phyloP scores from a whole-genome alignment of 2,329 filamentous ascomycete species.

The Epichloe elymi region DNA sequence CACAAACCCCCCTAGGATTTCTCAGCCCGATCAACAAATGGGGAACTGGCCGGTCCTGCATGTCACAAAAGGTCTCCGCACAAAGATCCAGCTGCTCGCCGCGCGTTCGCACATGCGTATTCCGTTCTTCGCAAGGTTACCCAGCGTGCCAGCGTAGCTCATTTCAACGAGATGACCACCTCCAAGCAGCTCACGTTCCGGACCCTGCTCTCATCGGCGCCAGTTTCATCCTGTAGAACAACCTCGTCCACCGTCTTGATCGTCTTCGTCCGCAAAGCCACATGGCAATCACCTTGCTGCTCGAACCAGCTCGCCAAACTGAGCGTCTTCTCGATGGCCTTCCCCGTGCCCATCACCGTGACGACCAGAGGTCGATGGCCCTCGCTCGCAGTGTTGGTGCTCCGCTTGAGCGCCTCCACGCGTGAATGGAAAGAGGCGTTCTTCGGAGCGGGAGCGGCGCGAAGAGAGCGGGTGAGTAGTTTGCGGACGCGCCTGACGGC shows the following conservation, averaged over 20 bases:
- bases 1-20: neutral
- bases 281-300: slow-evolving; percentile 42
- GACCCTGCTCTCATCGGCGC: slow-evolving; percentile 26
- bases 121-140: no score
- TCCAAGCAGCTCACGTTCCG: slow-evolving; percentile 40
- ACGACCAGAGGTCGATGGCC: slow-evolving; percentile 23
- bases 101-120: neutral
- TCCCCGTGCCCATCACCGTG: slow-evolving; percentile 50
- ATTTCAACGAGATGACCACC: slow-evolving; percentile 33
- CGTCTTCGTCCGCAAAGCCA: slow-evolving; percentile 48
- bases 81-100: neutral
- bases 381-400: slow-evolving; percentile 13
- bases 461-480: slow-evolving; percentile 42
- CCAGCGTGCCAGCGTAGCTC: slow-evolving; percentile 8
- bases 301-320: slow-evolving; percentile 53
- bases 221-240: slow-evolving; percentile 26
- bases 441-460: slow-evolving; percentile 32
- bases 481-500: slow-evolving; percentile 52
- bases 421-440: slow-evolving; percentile 32
- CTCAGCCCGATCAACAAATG: neutral
- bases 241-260: slow-evolving; percentile 57
- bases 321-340: slow-evolving; percentile 51
- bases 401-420: slow-evolving; percentile 28
- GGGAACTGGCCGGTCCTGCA: neutral
- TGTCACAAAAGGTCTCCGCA: neutral